Conservation (phyloP, 2,329 filamentous ascomycete genomes). For the Beauveria scarabaeidicola region DNA sequence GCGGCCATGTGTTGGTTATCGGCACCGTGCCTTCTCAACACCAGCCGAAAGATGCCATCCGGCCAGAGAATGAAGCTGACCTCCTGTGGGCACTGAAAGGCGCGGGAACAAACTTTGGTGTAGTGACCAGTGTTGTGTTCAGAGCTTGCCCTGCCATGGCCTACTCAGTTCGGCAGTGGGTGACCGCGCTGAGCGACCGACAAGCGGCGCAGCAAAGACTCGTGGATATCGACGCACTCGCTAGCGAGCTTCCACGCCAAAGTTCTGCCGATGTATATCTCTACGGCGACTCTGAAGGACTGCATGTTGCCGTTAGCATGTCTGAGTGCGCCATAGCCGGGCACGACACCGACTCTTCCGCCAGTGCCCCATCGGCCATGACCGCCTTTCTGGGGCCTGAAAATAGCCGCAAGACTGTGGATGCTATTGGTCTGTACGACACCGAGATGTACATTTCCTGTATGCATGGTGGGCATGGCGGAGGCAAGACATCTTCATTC, state of each 20-base stretch:
- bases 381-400: constrained; percentile 13
- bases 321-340: constrained; percentile 40
- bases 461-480: constrained; percentile 51
- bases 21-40: constrained; percentile 35
- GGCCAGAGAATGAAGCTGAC: constrained; percentile 39
- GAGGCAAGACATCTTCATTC: constrained; percentile 54
- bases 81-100: constrained; percentile 51
- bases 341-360: constrained; percentile 4
- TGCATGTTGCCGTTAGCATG: constrained; percentile 30
- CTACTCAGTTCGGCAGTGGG: neutral
- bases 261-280: constrained; percentile 49
- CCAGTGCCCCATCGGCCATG: constrained; percentile 26
- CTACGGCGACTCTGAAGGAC: constrained; percentile 35
- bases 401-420: constrained; percentile 23
- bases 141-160: constrained; percentile 25
- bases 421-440: constrained; percentile 46
- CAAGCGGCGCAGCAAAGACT: constrained; percentile 29
- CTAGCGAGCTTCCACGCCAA: constrained; percentile 30
- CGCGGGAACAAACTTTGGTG: constrained; percentile 51
- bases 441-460: constrained; percentile 51
- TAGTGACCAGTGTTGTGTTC: constrained; percentile 46
- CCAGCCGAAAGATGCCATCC: constrained; percentile 30
- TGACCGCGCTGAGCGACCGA: neutral
- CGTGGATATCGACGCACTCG: constrained; percentile 31
- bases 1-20: constrained; percentile 38